Evolutionary conservation across 495 filamentous ascomycete species (phyloP), one percentile per base, ranked within the genome.

Genomic region (Cercophora sp.): DNA sequence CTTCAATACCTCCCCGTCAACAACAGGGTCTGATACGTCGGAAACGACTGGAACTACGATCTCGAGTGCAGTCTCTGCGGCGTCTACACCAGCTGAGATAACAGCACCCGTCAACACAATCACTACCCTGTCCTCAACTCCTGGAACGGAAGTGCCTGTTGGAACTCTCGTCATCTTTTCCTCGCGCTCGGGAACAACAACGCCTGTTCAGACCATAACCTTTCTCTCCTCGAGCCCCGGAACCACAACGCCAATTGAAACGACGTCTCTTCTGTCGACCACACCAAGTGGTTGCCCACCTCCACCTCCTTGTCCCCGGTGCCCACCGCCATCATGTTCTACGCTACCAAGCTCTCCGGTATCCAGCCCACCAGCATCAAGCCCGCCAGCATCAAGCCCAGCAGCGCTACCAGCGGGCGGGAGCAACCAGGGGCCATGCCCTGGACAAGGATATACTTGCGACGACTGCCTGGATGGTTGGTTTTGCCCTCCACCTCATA

Each of bases 401-500:
- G 15, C 19, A 1, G 22, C 52, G 9, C 25, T 31, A 13, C 22
- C 47, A 25, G 10, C 25, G 6, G 25, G n/a, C 19, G 27, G 40
- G 9, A 48, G 34, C 3, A 25, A 25, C 19, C 31, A 34, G 5
- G 63, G 68, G 2, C 69, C 71, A 16, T 72, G 69, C 44, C 64
- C 68, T 26, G 68, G 63, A 20, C 44, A 61, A 25, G 67, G 70
- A 4, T 73, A 70, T 54, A 70, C 65, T 22, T 76, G 72, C 39
- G 50, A 67, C 24, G 70, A 69, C 25, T 71, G 70, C 42, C 58
- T 63, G 13, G 63, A 70, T 39, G 71, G 68, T 22, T 73, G 70
- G 71, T 74, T 73, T 26, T 75, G 70, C 41, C 70, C 70, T 36
- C 70, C 67, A 10, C 54, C 59, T 18, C 65, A 68, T 24, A 74